These are phyloP conservation scores for Keithomyces neogunnii DNA, from an alignment of 2,329 filamentous ascomycete genomes.

Conservation along the genomic window DNA sequence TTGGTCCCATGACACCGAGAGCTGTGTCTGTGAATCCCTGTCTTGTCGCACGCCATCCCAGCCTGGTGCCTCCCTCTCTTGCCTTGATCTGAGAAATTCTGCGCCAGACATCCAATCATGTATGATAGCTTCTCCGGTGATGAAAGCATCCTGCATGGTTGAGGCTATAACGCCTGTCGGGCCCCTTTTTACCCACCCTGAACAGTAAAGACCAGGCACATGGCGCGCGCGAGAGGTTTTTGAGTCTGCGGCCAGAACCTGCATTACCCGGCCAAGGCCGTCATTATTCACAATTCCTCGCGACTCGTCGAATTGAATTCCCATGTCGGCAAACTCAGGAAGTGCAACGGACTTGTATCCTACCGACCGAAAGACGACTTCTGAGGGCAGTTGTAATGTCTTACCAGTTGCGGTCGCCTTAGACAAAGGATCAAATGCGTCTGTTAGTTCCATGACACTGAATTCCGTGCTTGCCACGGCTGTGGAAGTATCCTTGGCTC, in stretches of 20 bases:
- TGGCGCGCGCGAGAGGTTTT: conserved; percentile 28
- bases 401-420: conserved; percentile 41
- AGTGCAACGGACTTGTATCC: conserved; percentile 82
- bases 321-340: conserved; percentile 62
- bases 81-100: conserved; percentile 27
- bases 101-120: conserved; percentile 57
- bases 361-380: conserved; percentile 83
- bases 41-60: conserved; percentile 70
- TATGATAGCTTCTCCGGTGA: conserved; percentile 74
- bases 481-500: conserved; percentile 32
- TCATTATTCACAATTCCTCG: conserved; percentile 79
- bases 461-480: conserved; percentile 61
- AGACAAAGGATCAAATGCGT: conserved; percentile 44
- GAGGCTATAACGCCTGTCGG: conserved; percentile 93
- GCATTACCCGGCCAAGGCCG: conserved; percentile 59
- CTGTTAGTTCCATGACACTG: conserved; percentile 47
- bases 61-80: conserved; percentile 32
- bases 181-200: conserved; percentile 92
- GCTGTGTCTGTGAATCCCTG: conserved; percentile 42
- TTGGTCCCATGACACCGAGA: conserved; percentile 69
- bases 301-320: conserved; percentile 67
- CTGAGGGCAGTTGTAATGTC: conserved; percentile 48
- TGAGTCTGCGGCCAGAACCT: conserved; percentile 18
- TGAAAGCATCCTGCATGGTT: conserved; percentile 92
- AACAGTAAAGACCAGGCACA: conserved; percentile 73